Evolutionary conservation across 1,139 yeast genomes (phyloP).

Genomic region (Eremothecium coryli): DNA sequence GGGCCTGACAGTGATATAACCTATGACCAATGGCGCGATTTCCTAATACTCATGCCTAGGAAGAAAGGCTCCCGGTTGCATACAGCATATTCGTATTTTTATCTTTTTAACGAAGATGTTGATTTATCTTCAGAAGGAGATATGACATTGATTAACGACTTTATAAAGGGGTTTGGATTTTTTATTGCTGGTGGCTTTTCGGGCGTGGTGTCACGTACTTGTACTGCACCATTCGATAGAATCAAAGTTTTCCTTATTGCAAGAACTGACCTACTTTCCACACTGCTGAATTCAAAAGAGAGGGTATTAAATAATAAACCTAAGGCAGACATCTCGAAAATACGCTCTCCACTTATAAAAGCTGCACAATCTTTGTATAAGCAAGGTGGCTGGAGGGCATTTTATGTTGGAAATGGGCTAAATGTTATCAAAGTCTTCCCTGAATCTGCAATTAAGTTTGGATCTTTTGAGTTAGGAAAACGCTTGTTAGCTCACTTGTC

Average conservation of each 20-base stretch:
- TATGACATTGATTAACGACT: slow-evolving; percentile 70
- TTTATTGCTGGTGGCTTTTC: slow-evolving; percentile 92
- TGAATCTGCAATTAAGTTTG: slow-evolving; percentile 95
- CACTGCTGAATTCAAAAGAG: slow-evolving; percentile 49
- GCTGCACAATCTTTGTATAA: slow-evolving; percentile 77
- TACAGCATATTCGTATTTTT: slow-evolving; percentile 64
- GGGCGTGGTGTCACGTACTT: slow-evolving; percentile 93
- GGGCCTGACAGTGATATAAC: slow-evolving; percentile 40
- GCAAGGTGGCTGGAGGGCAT: slow-evolving; percentile 80
- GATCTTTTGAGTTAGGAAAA: slow-evolving; percentile 85
- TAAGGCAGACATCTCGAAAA: slow-evolving; percentile 32
- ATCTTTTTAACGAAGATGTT: slow-evolving; percentile 59
- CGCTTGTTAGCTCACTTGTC: slow-evolving; percentile 65
- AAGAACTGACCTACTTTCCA: slow-evolving; percentile 70
- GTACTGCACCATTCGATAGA: slow-evolving; percentile 95
- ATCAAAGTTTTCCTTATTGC: slow-evolving; percentile 90
- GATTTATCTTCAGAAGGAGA: slow-evolving; percentile 84
- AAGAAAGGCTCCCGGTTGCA: slow-evolving; percentile 57
- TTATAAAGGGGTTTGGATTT: slow-evolving; percentile 76
- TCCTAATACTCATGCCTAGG: slow-evolving; percentile 73
- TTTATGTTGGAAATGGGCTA: slow-evolving; percentile 91
- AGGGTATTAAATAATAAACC: slow-evolving; percentile 37
- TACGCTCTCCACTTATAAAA: slow-evolving; percentile 60
- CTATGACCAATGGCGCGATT: slow-evolving; percentile 79
- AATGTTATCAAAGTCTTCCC: slow-evolving; percentile 93